A percentile compares a stretch with the other conserved stretches of the same genome.
phyloP scores from a whole-genome alignment of 495 filamentous ascomycete species.

The Cetradonia linearis region DNA sequence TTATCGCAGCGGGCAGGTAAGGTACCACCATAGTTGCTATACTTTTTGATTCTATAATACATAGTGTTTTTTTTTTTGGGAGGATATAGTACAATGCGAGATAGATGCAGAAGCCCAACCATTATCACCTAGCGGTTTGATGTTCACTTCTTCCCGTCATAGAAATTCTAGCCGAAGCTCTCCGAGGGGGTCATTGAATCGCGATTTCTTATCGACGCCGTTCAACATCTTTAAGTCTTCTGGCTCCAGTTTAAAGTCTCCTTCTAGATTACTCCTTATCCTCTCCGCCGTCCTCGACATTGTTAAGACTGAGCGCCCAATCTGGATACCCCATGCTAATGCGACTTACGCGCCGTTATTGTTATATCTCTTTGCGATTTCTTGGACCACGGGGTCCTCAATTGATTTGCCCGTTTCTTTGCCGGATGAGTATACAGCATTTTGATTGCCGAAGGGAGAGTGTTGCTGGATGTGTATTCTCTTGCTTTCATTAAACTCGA shows the following conservation, averaged over 20 bases:
- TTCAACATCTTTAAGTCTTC: constrained; percentile 43
- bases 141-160: constrained; percentile 40
- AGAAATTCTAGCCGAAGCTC: constrained; percentile 50
- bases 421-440: constrained; percentile 46
- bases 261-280: constrained; percentile 48
- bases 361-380: constrained; percentile 52
- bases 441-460: constrained; percentile 63
- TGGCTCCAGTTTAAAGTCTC: constrained; percentile 46
- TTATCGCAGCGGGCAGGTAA: too few species aligned
- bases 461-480: constrained; percentile 55
- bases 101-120: too few species aligned
- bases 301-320: constrained; percentile 54
- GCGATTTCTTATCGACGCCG: constrained; percentile 40
- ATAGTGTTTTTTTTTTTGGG: background rate
- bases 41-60: background rate
- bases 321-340: constrained; percentile 57
- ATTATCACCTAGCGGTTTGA: background rate
- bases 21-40: too few species aligned
- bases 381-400: constrained; percentile 48
- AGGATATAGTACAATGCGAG: background rate
- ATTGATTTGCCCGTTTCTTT: constrained; percentile 45
- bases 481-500: constrained; percentile 39
- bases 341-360: constrained; percentile 54
- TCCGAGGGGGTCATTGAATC: constrained; percentile 58
- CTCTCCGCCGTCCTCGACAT: constrained; percentile 49